Evolutionary conservation across 257 asterid species (phyloP).

Genomic region (Fraxinus pennsylvanica): DNA sequence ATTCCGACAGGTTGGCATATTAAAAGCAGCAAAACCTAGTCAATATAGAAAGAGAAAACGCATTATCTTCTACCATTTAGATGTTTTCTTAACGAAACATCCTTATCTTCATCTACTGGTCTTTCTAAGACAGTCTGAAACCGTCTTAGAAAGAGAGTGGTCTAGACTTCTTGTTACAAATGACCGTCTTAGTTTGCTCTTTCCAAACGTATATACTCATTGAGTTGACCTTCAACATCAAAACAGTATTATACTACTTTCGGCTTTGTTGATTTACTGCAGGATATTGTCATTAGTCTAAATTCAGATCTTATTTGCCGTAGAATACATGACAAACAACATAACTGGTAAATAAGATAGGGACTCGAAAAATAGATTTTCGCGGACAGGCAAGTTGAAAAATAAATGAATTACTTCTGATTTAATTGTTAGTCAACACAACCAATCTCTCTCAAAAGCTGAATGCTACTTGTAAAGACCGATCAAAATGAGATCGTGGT

Average conservation of each 20-base stretch:
- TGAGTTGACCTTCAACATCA: not conserved
- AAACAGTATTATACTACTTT: too few relatives aligned
- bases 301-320: not conserved
- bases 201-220: not conserved
- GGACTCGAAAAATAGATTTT: not conserved
- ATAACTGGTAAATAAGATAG: too few relatives aligned
- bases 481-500: not conserved
- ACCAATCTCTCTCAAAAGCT: not conserved
- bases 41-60: not conserved
- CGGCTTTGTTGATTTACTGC: too few relatives aligned
- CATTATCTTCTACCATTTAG: not conserved
- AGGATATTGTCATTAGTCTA: not conserved
- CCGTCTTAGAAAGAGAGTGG: not conserved
- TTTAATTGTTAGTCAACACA: not conserved
- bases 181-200: not conserved
- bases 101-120: not conserved
- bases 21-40: not conserved
- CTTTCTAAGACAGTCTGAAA: not conserved
- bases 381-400: not conserved
- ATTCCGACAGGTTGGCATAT: not conserved
- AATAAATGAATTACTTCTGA: too few relatives aligned
- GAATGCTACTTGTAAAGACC: not conserved
- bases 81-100: not conserved
- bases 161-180: not conserved
- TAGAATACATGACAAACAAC: not conserved